phyloP scores from a whole-genome alignment of 2,329 filamentous ascomycete genomes.

The Epichloe festucae region DNA sequence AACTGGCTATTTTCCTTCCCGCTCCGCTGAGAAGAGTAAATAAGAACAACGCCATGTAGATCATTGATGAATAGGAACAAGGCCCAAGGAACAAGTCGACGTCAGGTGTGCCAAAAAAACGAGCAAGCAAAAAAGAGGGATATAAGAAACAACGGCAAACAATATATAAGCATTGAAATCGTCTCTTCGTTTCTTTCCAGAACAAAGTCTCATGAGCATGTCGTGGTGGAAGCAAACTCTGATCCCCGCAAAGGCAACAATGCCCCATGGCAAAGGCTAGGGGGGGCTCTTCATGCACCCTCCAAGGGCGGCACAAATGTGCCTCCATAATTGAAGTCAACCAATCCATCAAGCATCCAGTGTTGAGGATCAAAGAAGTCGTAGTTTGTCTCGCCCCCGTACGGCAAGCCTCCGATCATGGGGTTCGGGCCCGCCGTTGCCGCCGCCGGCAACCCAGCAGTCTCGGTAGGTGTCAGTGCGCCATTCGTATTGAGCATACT shows the following conservation, averaged over 20 bases:
- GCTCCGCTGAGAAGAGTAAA: no score
- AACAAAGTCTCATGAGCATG: no score
- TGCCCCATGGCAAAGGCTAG: neutral
- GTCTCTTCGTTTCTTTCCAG: no score
- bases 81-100: no score
- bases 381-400: constrained; percentile 57
- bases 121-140: no score
- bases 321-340: constrained; percentile 59
- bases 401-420: constrained; percentile 36
- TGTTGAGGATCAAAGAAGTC: constrained; percentile 88
- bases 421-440: constrained; percentile 23
- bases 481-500: constrained; percentile 37
- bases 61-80: no score
- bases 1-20: no score
- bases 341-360: constrained; percentile 81
- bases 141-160: no score
- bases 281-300: constrained; percentile 25
- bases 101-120: no score
- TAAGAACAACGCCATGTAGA: no score
- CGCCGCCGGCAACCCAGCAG: constrained; percentile 26
- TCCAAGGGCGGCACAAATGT: constrained; percentile 43
- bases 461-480: constrained; percentile 37
- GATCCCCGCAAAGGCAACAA: neutral
- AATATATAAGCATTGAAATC: no score
- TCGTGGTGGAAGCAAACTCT: no score